These are phyloP conservation scores for Stygiomarasmius scandens DNA, from an alignment of 1,284 basidiomycete species.

Conservation along the genomic window DNA sequence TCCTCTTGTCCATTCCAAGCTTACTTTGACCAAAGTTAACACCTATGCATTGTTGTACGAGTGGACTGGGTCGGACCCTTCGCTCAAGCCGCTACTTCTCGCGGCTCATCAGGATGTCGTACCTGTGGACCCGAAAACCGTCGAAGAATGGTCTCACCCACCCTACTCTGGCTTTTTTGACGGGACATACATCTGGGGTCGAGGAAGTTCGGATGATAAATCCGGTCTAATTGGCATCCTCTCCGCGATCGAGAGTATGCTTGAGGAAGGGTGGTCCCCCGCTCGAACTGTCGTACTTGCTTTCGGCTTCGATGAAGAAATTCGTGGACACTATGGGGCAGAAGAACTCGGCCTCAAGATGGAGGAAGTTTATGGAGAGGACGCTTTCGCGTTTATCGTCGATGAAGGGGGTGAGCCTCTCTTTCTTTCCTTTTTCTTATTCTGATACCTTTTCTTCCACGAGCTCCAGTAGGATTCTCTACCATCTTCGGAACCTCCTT, in stretches of 20 bases:
- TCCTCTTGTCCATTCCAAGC: constrained; percentile 37
- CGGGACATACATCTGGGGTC: constrained; percentile 47
- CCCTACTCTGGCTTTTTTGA: constrained; percentile 54
- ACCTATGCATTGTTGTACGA: constrained; percentile 58
- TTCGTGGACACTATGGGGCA: constrained; percentile 48
- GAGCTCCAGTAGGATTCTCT: constrained; percentile 23
- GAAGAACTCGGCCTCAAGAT: constrained; percentile 41
- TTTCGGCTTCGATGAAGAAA: constrained; percentile 67
- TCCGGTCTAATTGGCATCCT: constrained; percentile 41
- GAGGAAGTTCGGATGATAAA: constrained; percentile 48
- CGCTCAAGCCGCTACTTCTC: constrained; percentile 59
- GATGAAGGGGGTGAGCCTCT: constrained; percentile 38
- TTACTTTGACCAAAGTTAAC: constrained; percentile 47
- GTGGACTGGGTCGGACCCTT: constrained; percentile 52
- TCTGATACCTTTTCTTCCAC: not conserved
- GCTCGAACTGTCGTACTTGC: constrained; percentile 53
- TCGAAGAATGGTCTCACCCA: constrained; percentile 46
- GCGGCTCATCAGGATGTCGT: constrained; percentile 64
- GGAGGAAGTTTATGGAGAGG: constrained; percentile 46
- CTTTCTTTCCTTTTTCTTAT: not conserved
- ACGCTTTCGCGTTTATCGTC: constrained; percentile 51
- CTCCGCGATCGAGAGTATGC: constrained; percentile 45
- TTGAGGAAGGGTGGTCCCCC: constrained; percentile 46
- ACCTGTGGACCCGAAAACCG: constrained; percentile 49
- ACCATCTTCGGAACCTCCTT: constrained; percentile 31